These are phyloP conservation scores for Vaccinium myrtillus DNA, from an alignment of 148 eudicot species.

Conservation along the genomic window DNA sequence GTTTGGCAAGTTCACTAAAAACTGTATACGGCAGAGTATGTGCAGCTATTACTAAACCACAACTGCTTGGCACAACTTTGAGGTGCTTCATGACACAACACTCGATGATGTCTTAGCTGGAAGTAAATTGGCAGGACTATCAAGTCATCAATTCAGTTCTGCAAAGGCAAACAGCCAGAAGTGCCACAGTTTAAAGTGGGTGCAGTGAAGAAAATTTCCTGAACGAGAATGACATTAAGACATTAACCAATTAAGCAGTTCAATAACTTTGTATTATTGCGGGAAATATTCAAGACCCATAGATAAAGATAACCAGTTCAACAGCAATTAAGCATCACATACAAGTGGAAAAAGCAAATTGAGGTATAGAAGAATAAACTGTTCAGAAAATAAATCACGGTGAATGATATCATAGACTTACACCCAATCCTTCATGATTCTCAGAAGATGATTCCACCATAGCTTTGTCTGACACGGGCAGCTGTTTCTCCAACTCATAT, in stretches of 20 bases:
- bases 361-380: not conserved
- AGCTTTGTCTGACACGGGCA: slow-evolving; percentile 31
- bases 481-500: slow-evolving; percentile 18
- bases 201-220: not conserved
- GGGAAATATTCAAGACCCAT: not conserved
- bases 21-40: not conserved
- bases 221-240: not conserved
- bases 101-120: not conserved
- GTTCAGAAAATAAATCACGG: not conserved
- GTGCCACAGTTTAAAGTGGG: not conserved
- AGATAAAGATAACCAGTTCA: not conserved
- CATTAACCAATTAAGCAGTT: too few species aligned
- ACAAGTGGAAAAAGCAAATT: not conserved
- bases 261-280: not conserved
- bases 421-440: slow-evolving; percentile 36
- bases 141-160: not conserved
- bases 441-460: slow-evolving; percentile 20
- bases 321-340: not conserved
- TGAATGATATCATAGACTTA: slow-evolving; percentile 24
- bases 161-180: not conserved
- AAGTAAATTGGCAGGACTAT: not conserved
- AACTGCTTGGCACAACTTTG: not conserved
- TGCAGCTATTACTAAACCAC: not conserved
- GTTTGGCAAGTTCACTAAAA: not conserved
- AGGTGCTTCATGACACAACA: slow-evolving; percentile 1